phyloP scores from a whole-genome alignment of 768 basidiomycete genomes.

The Tricholoma hemisulphureum region DNA sequence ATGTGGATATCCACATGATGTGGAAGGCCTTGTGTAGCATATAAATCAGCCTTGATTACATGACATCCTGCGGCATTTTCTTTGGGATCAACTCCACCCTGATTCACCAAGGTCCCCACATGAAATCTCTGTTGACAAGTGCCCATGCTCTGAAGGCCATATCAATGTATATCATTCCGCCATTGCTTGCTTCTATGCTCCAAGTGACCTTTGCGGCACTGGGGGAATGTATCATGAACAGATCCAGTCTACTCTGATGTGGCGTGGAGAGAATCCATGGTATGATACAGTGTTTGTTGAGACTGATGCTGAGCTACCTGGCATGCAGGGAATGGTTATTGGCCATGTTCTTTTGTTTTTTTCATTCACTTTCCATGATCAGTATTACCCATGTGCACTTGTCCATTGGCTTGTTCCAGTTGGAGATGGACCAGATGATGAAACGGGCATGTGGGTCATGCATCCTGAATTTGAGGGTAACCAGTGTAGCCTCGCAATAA shows the following conservation, averaged over 20 bases:
- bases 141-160: slow-evolving; percentile 14
- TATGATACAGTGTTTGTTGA: slow-evolving; percentile 17
- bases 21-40: slow-evolving; percentile 5
- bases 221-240: slow-evolving; percentile 10
- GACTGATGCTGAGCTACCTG: background rate
- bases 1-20: slow-evolving; percentile 6
- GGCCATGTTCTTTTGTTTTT: background rate
- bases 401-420: background rate
- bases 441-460: background rate
- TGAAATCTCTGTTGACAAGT: slow-evolving; percentile 13
- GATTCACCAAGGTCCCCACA: slow-evolving; percentile 6
- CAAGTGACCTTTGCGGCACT: slow-evolving; percentile 34
- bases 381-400: background rate
- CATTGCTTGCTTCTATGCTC: slow-evolving; percentile 29
- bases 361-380: background rate
- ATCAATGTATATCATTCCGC: slow-evolving; percentile 30
- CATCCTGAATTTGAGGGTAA: background rate
- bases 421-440: background rate
- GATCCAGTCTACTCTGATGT: slow-evolving; percentile 27
- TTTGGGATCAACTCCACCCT: slow-evolving; percentile 13
- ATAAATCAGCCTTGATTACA: slow-evolving; percentile 10
- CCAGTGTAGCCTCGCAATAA: background rate
- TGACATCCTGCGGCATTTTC: slow-evolving; percentile 13
- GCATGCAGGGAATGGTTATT: background rate
- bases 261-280: slow-evolving; percentile 24